phyloP scores from a whole-genome alignment of 495 filamentous ascomycete genomes.

The Astrothelium subdiscretum region DNA sequence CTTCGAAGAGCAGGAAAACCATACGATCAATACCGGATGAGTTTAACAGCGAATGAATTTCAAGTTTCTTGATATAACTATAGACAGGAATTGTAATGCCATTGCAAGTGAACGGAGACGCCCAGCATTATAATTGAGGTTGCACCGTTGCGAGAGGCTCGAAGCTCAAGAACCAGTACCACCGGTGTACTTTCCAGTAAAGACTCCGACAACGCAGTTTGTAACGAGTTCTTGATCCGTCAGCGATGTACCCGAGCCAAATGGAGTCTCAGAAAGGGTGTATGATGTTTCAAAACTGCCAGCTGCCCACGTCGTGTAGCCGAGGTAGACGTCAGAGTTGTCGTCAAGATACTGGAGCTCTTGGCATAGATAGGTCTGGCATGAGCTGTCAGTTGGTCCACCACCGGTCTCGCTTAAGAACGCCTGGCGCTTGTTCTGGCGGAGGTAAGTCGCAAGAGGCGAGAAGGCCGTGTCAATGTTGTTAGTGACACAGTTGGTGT shows the following conservation, averaged over 20 bases:
- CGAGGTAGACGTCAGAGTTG: constrained; percentile 43
- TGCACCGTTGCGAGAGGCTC: too few relatives aligned
- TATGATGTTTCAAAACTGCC: constrained; percentile 39
- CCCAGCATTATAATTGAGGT: too few relatives aligned
- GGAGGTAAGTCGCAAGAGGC: constrained; percentile 36
- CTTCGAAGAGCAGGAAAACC: too few relatives aligned
- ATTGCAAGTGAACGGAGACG: too few relatives aligned
- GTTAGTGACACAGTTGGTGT: constrained; percentile 40
- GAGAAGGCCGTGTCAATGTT: constrained; percentile 38
- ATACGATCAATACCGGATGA: too few relatives aligned
- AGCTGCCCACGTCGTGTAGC: constrained; percentile 42
- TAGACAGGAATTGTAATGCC: too few relatives aligned
- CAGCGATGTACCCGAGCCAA: constrained; percentile 27
- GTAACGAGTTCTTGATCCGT: constrained; percentile 33
- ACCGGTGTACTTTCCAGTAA: background rate
- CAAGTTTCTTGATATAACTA: too few relatives aligned
- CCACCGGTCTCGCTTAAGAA: constrained; percentile 46
- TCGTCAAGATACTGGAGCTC: constrained; percentile 37
- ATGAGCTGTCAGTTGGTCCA: constrained; percentile 32
- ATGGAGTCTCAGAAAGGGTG: constrained; percentile 35
- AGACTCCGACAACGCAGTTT: constrained; percentile 18
- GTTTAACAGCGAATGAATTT: too few relatives aligned
- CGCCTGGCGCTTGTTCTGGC: constrained; percentile 38
- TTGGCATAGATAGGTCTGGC: constrained; percentile 32
- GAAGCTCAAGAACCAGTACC: too few relatives aligned